Evolutionary conservation across 768 basidiomycete genomes (phyloP).

Genomic region (Neoboletus subvelutipes): DNA sequence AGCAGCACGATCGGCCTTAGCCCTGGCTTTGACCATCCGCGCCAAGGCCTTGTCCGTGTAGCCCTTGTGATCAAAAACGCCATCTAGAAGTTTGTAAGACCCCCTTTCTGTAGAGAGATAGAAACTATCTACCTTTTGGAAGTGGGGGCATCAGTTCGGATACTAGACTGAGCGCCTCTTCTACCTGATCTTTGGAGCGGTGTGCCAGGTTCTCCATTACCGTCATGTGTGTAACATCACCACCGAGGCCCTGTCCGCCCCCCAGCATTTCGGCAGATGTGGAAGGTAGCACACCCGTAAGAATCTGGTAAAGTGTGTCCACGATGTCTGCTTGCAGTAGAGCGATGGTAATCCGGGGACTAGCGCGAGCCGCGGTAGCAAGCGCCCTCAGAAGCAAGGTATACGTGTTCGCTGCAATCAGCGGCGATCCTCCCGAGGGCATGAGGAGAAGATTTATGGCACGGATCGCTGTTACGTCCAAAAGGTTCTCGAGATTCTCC

Average conservation of each 20-base stretch:
- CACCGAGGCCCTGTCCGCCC: slow-evolving; percentile 75
- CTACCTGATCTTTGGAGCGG: slow-evolving; percentile 94
- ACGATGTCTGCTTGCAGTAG: slow-evolving; percentile 92
- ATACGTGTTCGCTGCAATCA: slow-evolving; percentile 85
- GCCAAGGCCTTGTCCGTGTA: slow-evolving; percentile 86
- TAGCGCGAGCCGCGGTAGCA: slow-evolving; percentile 84
- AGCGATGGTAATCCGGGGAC: slow-evolving; percentile 81
- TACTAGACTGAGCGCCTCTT: slow-evolving; percentile 86
- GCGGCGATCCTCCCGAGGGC: slow-evolving; percentile 82
- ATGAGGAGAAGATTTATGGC: slow-evolving; percentile 85
- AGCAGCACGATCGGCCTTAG: slow-evolving; percentile 76
- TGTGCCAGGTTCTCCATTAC: slow-evolving; percentile 98
- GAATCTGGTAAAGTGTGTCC: slow-evolving; percentile 89
- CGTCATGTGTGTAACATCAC: slow-evolving; percentile 92
- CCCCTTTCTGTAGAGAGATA: neutral
- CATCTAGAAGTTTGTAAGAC: slow-evolving; percentile 52
- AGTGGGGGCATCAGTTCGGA: slow-evolving; percentile 92
- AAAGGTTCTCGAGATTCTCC: slow-evolving; percentile 82
- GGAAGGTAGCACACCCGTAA: slow-evolving; percentile 91
- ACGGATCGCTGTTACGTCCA: slow-evolving; percentile 74
- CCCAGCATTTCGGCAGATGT: slow-evolving; percentile 50
- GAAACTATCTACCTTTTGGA: slow-evolving; percentile 66
- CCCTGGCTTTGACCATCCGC: slow-evolving; percentile 76
- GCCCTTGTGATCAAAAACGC: slow-evolving; percentile 89
- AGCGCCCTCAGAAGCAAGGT: slow-evolving; percentile 84